Conservation (phyloP, 345 rosid genomes). For the Murraya paniculata region DNA sequence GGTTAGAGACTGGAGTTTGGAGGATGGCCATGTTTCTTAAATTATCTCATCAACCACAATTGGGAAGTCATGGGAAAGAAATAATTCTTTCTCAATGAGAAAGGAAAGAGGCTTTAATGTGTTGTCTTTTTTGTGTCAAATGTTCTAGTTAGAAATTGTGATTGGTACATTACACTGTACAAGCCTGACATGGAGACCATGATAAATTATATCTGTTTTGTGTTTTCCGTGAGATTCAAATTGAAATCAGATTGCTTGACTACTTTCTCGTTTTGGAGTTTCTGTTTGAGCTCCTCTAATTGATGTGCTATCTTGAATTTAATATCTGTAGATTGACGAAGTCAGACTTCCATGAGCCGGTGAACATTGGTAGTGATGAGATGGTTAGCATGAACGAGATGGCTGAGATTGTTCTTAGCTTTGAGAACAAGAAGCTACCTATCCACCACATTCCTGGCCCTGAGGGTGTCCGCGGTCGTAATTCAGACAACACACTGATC, state of each 20-base stretch:
- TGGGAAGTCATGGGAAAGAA: background rate
- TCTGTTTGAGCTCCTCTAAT: background rate
- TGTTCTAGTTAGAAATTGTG: background rate
- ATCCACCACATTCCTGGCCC: conserved; percentile 98
- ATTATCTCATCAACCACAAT: background rate
- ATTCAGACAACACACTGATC: conserved; percentile 94
- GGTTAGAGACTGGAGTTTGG: background rate
- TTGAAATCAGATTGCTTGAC: background rate
- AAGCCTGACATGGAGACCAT: background rate
- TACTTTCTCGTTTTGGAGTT: background rate
- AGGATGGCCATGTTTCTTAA: background rate
- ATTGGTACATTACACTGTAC: background rate
- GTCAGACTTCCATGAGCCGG: conserved; percentile 97
- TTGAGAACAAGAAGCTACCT: conserved; percentile 83
- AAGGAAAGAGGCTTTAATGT: background rate
- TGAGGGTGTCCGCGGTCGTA: conserved; percentile 98
- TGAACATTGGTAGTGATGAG: conserved; percentile 99
- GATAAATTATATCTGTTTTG: background rate
- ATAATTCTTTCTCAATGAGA: background rate
- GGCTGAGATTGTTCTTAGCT: conserved; percentile 95
- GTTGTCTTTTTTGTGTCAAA: background rate
- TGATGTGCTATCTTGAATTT: background rate
- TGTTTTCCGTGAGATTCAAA: background rate
- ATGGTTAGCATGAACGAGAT: conserved; percentile 99
- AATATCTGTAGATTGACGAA: conserved; percentile 65